Conservation (phyloP, 192 early-diverging fungal genomes). For the Podila verticillata region DNA sequence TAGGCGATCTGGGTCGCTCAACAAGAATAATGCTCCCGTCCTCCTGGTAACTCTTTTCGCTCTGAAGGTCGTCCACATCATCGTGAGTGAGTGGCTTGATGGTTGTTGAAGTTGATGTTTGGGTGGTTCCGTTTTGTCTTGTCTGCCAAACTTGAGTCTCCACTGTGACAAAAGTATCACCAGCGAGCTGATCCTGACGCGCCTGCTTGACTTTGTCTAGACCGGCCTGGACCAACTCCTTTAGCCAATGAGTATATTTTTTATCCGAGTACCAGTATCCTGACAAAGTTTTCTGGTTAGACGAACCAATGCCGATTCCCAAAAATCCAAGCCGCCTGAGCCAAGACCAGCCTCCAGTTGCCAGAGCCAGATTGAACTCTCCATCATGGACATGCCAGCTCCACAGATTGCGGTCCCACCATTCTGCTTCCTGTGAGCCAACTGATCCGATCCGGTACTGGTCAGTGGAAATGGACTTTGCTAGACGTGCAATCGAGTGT, state of each 20-base stretch:
- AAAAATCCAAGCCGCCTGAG: constrained; percentile 27
- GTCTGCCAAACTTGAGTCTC: constrained; percentile 1
- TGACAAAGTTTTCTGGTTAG: not conserved
- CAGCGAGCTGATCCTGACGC: constrained; percentile 28
- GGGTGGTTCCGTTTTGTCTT: not conserved
- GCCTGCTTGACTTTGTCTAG: constrained; percentile 26
- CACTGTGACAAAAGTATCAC: constrained; percentile 19
- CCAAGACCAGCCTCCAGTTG: constrained; percentile 45
- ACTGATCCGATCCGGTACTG: constrained; percentile 71
- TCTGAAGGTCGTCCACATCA: not conserved
- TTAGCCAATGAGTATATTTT: constrained; percentile 35
- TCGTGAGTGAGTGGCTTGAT: not conserved
- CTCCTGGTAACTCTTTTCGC: constrained; percentile 18
- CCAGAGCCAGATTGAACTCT: constrained; percentile 50
- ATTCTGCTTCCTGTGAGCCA: constrained; percentile 72
- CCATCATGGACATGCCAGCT: constrained; percentile 56
- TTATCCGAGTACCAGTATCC: constrained; percentile 18
- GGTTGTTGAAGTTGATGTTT: not conserved
- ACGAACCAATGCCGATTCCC: constrained; percentile 9
- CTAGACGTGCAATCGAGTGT: constrained; percentile 77
- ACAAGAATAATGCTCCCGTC: constrained; percentile 32
- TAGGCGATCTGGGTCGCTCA: constrained; percentile 13
- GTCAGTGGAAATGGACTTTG: constrained; percentile 69
- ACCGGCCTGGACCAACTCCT: constrained; percentile 22
- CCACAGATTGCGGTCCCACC: constrained; percentile 75